phyloP scores from a whole-genome alignment of 495 filamentous ascomycete genomes.

The Pyrenopolyporus hunteri region DNA sequence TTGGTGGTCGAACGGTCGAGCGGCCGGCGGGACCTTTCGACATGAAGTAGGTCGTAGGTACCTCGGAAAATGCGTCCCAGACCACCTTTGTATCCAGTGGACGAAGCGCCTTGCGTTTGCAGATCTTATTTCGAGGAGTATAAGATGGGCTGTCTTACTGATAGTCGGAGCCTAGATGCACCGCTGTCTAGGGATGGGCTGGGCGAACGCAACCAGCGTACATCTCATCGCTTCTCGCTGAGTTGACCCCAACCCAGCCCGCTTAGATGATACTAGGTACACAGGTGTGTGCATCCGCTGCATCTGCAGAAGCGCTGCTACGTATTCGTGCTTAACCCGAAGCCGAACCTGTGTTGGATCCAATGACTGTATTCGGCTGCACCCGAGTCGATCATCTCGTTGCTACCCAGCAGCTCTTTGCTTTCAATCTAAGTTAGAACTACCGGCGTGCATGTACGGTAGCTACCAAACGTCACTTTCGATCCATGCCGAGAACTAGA shows the following conservation, averaged over 20 bases:
- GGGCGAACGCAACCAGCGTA: slow-evolving; percentile 22
- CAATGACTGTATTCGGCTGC: slow-evolving; percentile 37
- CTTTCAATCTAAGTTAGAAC: slow-evolving; percentile 34
- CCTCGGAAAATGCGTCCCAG: slow-evolving; percentile 11
- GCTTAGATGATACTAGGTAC: slow-evolving; percentile 18
- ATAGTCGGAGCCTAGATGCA: slow-evolving; percentile 30
- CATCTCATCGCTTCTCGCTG: slow-evolving; percentile 21
- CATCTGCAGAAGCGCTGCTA: slow-evolving; percentile 23
- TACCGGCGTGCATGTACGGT: slow-evolving; percentile 33
- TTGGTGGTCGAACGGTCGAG: slow-evolving; percentile 1
- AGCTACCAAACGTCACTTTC: slow-evolving; percentile 31
- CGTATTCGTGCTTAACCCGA: slow-evolving; percentile 32
- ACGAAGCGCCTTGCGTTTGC: slow-evolving; percentile 15
- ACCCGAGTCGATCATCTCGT: slow-evolving; percentile 39
- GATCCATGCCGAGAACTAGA: slow-evolving; percentile 25
- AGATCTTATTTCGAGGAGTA: slow-evolving; percentile 32
- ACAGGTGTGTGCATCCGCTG: not conserved
- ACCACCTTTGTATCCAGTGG: slow-evolving; percentile 10
- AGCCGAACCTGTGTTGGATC: slow-evolving; percentile 31
- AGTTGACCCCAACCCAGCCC: slow-evolving; percentile 34
- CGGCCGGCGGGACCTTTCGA: not conserved
- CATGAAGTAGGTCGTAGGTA: too few species aligned
- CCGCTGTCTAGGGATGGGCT: slow-evolving; percentile 22
- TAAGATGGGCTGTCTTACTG: slow-evolving; percentile 27
- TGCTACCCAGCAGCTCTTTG: slow-evolving; percentile 24